Evolutionary conservation across 352 stramenopile species (phyloP).

Genomic region (Globisporangium lucens): DNA sequence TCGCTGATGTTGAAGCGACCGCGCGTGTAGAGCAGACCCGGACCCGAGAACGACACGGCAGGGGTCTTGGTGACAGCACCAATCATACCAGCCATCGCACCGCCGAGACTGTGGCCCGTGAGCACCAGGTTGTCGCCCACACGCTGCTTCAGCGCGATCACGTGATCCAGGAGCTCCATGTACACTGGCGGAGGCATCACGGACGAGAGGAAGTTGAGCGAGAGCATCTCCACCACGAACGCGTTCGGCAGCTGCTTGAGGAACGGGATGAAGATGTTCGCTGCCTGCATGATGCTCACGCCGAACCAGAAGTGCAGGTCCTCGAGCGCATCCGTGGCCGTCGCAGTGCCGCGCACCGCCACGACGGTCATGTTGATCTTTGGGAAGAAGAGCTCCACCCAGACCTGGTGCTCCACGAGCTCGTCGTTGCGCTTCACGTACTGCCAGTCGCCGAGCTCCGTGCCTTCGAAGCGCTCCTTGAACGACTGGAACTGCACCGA

Average conservation of each 20-base stretch:
- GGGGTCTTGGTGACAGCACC: slow-evolving; percentile 79
- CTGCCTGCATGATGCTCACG: slow-evolving; percentile 84
- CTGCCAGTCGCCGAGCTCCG: slow-evolving; percentile 68
- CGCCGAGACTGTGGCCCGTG: slow-evolving; percentile 81
- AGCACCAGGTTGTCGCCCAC: slow-evolving; percentile 76
- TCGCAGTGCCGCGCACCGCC: slow-evolving; percentile 77
- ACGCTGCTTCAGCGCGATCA: slow-evolving; percentile 47
- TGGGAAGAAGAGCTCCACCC: slow-evolving; percentile 82
- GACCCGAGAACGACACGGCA: slow-evolving; percentile 80
- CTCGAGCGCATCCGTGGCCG: slow-evolving; percentile 78
- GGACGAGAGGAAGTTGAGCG: slow-evolving; percentile 61
- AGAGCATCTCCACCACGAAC: slow-evolving; percentile 84
- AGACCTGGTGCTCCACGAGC: slow-evolving; percentile 65
- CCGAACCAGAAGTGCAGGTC: slow-evolving; percentile 88
- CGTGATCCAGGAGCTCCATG: slow-evolving; percentile 63
- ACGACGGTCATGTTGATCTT: slow-evolving; percentile 85
- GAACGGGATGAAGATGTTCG: slow-evolving; percentile 84
- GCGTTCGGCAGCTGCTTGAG: slow-evolving; percentile 74
- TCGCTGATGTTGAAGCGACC: slow-evolving; percentile 74
- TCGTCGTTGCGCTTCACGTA: slow-evolving; percentile 75
- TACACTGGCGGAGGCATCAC: slow-evolving; percentile 84
- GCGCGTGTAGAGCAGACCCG: slow-evolving; percentile 73
- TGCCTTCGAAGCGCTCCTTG: slow-evolving; percentile 77
- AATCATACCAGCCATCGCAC: slow-evolving; percentile 82
- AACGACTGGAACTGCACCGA: slow-evolving; percentile 72